Conservation (phyloP, 768 basidiomycete genomes). For the Strobilomyces dryophilus region DNA sequence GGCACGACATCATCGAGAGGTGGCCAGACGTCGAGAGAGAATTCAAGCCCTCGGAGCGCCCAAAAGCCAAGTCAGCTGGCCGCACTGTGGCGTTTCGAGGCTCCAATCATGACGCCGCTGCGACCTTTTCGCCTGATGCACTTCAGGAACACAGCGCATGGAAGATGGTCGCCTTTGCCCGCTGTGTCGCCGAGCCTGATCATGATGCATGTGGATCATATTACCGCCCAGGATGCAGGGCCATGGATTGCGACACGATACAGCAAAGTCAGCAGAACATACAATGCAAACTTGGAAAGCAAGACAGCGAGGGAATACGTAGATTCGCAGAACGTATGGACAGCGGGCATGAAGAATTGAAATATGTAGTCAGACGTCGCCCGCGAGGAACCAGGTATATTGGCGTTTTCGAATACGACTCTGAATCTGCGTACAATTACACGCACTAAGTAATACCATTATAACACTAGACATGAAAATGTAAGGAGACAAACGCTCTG, state of each 20-base stretch:
- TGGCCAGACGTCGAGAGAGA: no score
- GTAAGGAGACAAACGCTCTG: constrained; percentile 5
- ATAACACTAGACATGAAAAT: constrained; percentile 14
- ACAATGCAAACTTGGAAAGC: not conserved
- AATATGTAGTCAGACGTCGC: not conserved
- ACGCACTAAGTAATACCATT: constrained; percentile 18
- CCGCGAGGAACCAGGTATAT: not conserved
- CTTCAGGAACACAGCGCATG: not conserved
- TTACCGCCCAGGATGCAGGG: not conserved
- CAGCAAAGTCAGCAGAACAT: constrained; percentile 8
- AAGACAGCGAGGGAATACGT: constrained; percentile 12
- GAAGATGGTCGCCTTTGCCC: not conserved
- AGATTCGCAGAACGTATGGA: not conserved
- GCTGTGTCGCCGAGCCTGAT: not conserved
- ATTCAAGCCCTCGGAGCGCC: no score
- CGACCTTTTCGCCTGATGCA: not conserved
- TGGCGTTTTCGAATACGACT: constrained; percentile 9
- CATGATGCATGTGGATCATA: constrained; percentile 2
- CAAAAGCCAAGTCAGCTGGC: not conserved
- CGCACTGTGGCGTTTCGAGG: not conserved
- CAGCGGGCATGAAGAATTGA: not conserved
- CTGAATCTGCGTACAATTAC: constrained; percentile 20
- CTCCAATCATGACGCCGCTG: not conserved
- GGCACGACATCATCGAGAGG: no score
- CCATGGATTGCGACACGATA: not conserved